A percentile compares a stretch with the other conserved stretches of the same genome.
phyloP scores from a whole-genome alignment of 352 stramenopile species.

The Globisporangium lucens region DNA sequence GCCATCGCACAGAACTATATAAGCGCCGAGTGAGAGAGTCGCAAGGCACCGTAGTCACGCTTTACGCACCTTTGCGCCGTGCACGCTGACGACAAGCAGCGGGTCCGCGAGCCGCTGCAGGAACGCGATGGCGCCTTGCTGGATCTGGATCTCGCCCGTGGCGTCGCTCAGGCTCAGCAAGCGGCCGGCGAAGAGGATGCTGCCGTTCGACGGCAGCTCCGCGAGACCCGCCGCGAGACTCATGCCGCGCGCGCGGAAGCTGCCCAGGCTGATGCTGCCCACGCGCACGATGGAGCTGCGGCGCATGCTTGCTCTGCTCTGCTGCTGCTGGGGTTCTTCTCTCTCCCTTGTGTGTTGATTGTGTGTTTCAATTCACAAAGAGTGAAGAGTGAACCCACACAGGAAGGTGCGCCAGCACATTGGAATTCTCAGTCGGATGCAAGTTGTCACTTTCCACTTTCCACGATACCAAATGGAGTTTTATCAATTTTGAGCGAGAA shows the following conservation, averaged over 20 bases:
- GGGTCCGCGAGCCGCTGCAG: conserved; percentile 66
- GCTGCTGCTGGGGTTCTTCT: not conserved
- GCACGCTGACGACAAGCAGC: conserved; percentile 66
- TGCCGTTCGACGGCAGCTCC: conserved; percentile 17
- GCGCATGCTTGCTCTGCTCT: not conserved
- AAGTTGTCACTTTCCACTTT: too few relatives aligned
- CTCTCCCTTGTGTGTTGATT: not conserved
- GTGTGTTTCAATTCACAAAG: not conserved
- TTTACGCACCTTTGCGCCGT: conserved; percentile 36
- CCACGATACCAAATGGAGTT: too few relatives aligned
- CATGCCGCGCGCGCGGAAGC: conserved; percentile 5
- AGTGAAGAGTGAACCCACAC: not conserved
- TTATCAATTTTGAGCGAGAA: too few relatives aligned
- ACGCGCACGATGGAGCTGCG: conserved; percentile 20
- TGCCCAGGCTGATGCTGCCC: conserved; percentile 8
- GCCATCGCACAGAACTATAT: too few relatives aligned
- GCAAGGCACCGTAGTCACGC: too few relatives aligned
- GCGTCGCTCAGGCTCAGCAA: conserved; percentile 52
- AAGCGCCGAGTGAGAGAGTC: too few relatives aligned
- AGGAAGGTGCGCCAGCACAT: too few relatives aligned
- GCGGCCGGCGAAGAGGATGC: conserved; percentile 62
- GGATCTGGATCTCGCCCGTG: conserved; percentile 56
- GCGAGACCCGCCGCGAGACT: conserved; percentile 5
- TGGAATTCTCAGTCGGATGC: too few relatives aligned
- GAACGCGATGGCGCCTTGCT: conserved; percentile 70